Percentiles rank a stretch among this genome's conserved stretches.
Conservation (phyloP, 495 filamentous ascomycete species). For the Neurospora sp. region DNA sequence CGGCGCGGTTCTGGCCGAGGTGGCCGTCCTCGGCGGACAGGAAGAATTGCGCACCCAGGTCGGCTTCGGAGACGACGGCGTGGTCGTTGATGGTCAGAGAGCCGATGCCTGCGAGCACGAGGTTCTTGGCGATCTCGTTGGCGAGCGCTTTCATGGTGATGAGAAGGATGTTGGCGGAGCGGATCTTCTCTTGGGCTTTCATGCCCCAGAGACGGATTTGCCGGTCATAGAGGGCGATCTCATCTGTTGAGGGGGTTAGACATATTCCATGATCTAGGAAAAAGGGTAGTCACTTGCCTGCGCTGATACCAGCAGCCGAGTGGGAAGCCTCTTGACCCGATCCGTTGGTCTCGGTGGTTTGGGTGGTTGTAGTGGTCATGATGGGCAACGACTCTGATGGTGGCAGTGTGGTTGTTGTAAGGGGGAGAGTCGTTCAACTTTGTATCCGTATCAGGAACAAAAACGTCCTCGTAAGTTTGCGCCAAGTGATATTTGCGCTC, state of each 20-base stretch:
- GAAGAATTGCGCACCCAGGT: conserved; percentile 86
- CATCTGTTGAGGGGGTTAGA: conserved; percentile 46
- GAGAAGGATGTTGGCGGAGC: conserved; percentile 81
- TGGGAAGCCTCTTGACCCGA: conserved; percentile 4
- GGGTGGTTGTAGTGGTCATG: neutral
- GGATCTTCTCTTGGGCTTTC: conserved; percentile 81
- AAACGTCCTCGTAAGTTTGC: neutral
- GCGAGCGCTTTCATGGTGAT: conserved; percentile 82
- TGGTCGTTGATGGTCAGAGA: conserved; percentile 85
- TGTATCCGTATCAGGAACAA: neutral
- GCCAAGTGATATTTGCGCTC: neutral
- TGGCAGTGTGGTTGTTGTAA: neutral
- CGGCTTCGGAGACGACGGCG: conserved; percentile 62
- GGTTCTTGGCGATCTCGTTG: conserved; percentile 92
- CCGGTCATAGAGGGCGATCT: conserved; percentile 94
- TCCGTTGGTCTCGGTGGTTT: conserved; percentile 6
- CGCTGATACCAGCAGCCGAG: conserved; percentile 16
- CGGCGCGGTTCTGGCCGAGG: conserved; percentile 75
- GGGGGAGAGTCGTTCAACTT: too few species aligned
- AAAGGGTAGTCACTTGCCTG: conserved; percentile 13
- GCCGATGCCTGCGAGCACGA: conserved; percentile 90
- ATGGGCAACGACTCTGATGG: neutral
- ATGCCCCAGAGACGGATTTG: conserved; percentile 99
- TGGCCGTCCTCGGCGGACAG: conserved; percentile 52
- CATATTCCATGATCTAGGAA: neutral